Conservation (phyloP, 805 yeast species). For the Wickerhamomyces silvicola region DNA sequence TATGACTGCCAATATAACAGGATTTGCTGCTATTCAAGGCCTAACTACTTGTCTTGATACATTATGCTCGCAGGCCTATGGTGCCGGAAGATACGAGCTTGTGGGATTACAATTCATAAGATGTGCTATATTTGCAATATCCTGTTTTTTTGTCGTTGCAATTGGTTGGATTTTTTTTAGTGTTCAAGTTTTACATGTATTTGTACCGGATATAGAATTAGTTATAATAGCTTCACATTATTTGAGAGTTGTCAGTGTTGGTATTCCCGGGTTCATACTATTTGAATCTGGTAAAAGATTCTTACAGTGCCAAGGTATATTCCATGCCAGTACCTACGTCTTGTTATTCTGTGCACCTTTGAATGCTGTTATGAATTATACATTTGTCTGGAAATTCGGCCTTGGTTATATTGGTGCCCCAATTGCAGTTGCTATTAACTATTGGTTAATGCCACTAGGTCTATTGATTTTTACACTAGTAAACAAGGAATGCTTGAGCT, state of each 20-base stretch:
- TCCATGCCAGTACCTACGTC: conserved; percentile 74
- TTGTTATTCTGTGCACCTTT: conserved; percentile 64
- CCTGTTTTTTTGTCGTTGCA: conserved; percentile 21
- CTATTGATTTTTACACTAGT: conserved; percentile 22
- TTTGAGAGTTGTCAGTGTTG: conserved; percentile 43
- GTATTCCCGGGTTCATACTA: conserved; percentile 71
- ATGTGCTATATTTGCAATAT: conserved; percentile 38
- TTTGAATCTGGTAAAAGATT: conserved; percentile 83
- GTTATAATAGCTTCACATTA: conserved; percentile 47
- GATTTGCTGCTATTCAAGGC: conserved; percentile 74
- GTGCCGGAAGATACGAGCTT: conserved; percentile 64
- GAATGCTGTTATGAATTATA: conserved; percentile 59
- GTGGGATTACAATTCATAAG: conserved; percentile 74
- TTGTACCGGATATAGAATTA: conserved; percentile 18
- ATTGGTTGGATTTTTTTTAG: conserved; percentile 17
- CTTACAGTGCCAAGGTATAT: conserved; percentile 81
- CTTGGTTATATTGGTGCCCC: conserved; percentile 82
- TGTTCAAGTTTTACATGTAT: conserved; percentile 9
- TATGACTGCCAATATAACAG: conserved; percentile 76
- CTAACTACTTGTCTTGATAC: conserved; percentile 80
- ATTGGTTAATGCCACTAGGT: conserved; percentile 52
- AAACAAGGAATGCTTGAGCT: conserved; percentile 47
- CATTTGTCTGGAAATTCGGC: conserved; percentile 73
- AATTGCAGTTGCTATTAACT: conserved; percentile 62
- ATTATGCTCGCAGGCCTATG: conserved; percentile 79